These are phyloP conservation scores for Pyricularia pennisetigena DNA, from an alignment of 2,329 filamentous ascomycete species.

Conservation along the genomic window DNA sequence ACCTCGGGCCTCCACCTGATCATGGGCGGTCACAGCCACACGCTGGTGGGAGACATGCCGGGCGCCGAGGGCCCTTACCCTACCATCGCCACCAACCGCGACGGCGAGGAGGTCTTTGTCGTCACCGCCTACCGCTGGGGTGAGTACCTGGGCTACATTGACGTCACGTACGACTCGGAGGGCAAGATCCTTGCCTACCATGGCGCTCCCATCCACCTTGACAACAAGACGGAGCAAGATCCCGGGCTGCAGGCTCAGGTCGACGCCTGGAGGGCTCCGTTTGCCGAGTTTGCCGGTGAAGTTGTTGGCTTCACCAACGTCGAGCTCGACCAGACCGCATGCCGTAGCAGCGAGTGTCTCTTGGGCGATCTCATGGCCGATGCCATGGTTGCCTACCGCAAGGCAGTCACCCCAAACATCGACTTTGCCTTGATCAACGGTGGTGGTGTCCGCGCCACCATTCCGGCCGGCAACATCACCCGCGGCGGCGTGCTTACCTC, in stretches of 20 bases:
- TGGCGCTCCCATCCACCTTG: slow-evolving; percentile 54
- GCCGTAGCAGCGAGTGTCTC: slow-evolving; percentile 47
- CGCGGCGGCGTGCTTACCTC: slow-evolving; percentile 53
- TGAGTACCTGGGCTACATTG: slow-evolving; percentile 58
- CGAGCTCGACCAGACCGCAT: slow-evolving; percentile 48
- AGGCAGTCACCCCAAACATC: slow-evolving; percentile 32
- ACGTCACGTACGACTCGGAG: slow-evolving; percentile 49
- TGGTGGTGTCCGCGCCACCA: slow-evolving; percentile 54
- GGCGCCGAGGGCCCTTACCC: slow-evolving; percentile 51
- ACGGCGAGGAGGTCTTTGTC: slow-evolving; percentile 58
- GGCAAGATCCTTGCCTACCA: slow-evolving; percentile 54
- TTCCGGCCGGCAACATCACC: slow-evolving; percentile 50
- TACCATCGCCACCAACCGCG: slow-evolving; percentile 49
- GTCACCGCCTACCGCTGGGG: slow-evolving; percentile 61
- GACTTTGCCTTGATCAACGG: slow-evolving; percentile 54
- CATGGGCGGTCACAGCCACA: slow-evolving; percentile 53
- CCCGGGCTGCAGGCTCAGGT: slow-evolving; percentile 46
- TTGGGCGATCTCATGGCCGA: slow-evolving; percentile 46
- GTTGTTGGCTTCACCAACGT: slow-evolving; percentile 45
- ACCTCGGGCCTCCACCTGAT: slow-evolving; percentile 58
- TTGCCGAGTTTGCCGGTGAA: slow-evolving; percentile 48
- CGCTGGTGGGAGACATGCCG: slow-evolving; percentile 49
- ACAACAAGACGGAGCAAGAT: slow-evolving; percentile 50
- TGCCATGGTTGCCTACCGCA: slow-evolving; percentile 52
- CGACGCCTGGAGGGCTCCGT: slow-evolving; percentile 47